These are phyloP conservation scores for Phytophthora syringae DNA, from an alignment of 352 stramenopile species.

Conservation along the genomic window DNA sequence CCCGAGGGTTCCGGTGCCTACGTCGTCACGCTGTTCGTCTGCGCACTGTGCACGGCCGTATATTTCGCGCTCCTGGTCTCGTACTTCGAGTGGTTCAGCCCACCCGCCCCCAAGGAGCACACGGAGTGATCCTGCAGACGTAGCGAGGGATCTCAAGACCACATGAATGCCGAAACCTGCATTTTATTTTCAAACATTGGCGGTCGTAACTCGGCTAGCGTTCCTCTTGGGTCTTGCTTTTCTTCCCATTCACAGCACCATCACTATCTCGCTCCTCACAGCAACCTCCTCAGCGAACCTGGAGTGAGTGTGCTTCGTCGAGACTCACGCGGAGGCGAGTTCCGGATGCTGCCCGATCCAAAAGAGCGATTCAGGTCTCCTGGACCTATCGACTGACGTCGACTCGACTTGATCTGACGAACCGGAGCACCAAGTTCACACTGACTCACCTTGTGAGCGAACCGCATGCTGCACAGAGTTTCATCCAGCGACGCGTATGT, in stretches of 20 bases:
- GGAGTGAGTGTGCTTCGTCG: constrained; percentile 52
- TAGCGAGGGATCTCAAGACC: neutral
- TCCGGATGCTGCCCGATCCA: constrained; percentile 21
- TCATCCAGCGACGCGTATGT: constrained; percentile 95
- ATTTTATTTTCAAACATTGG: constrained; percentile 32
- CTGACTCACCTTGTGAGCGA: constrained; percentile 97
- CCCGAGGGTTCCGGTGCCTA: constrained; percentile 79
- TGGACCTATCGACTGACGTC: constrained; percentile 38
- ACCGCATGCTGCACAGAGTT: constrained; percentile 98
- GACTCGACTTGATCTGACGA: constrained; percentile 75
- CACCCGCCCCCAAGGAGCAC: constrained; percentile 37
- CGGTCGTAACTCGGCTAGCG: constrained; percentile 20
- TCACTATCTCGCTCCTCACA: constrained; percentile 22
- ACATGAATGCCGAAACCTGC: constrained; percentile 32
- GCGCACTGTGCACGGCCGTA: constrained; percentile 70
- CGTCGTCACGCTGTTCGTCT: constrained; percentile 86
- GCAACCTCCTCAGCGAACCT: constrained; percentile 28
- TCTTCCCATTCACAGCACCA: constrained; percentile 10
- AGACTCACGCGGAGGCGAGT: constrained; percentile 34
- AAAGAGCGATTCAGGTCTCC: constrained; percentile 31
- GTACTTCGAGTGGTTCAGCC: constrained; percentile 55
- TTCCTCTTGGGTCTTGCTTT: constrained; percentile 35
- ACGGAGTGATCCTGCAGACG: constrained; percentile 24
- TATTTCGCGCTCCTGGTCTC: constrained; percentile 60
- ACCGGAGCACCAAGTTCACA: constrained; percentile 97